Conservation (phyloP, 768 basidiomycete species). For the Galerina marginata region DNA sequence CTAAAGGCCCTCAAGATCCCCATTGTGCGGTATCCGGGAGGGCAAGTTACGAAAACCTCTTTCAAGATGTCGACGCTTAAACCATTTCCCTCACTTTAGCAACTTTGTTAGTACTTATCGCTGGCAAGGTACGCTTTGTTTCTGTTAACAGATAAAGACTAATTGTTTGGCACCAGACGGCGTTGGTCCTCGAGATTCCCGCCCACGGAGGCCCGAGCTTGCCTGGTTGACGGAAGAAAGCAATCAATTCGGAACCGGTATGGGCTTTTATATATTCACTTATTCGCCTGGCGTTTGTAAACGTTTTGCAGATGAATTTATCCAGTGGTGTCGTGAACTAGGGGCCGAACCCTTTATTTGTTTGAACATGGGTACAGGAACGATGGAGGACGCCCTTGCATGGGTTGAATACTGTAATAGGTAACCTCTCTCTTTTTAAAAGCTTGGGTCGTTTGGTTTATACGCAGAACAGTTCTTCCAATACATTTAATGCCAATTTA, state of each 20-base stretch:
- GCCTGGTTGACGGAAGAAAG: slow-evolving; percentile 67
- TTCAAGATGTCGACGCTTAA: too few species aligned
- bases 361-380: slow-evolving; percentile 70
- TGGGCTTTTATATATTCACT: slow-evolving; percentile 7
- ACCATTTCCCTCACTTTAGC: slow-evolving; percentile 21
- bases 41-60: slow-evolving; percentile 30
- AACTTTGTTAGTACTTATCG: slow-evolving; percentile 62
- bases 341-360: slow-evolving; percentile 64
- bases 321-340: slow-evolving; percentile 56
- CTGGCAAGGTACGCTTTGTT: slow-evolving; percentile 46
- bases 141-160: neutral
- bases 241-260: slow-evolving; percentile 64
- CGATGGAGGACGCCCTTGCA: slow-evolving; percentile 60
- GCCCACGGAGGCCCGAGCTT: slow-evolving; percentile 61
- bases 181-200: slow-evolving; percentile 52
- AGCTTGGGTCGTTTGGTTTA: neutral
- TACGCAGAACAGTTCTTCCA: slow-evolving; percentile 31
- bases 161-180: slow-evolving; percentile 42
- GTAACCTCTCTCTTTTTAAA: slow-evolving; percentile 17
- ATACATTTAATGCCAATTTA: slow-evolving; percentile 59
- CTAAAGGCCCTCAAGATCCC: slow-evolving; percentile 53
- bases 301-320: slow-evolving; percentile 47
- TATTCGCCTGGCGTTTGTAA: neutral
- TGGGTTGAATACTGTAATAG: slow-evolving; percentile 73
- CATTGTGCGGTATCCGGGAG: slow-evolving; percentile 59